Base-by-base conservation (phyloP, 352 stramenopile species). In the Phytophthora melonis region DNA sequence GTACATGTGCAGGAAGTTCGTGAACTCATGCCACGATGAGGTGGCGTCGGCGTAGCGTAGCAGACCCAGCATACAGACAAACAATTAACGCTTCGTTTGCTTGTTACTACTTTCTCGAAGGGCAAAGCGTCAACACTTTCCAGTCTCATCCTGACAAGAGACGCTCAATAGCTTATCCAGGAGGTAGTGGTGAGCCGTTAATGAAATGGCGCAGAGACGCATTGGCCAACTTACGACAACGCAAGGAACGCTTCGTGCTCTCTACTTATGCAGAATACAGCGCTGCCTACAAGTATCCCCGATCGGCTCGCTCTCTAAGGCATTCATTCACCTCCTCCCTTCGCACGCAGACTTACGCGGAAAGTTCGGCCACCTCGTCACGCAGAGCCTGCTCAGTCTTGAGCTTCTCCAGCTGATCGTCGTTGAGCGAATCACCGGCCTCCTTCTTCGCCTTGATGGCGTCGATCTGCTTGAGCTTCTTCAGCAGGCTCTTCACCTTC, bases 381-480 rank as follows among this genome's bases (percentile, higher is more conserved):
- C 81, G 86, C 64, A 96, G 65, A 53, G 82, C 71, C 53, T 83
- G 68, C 66, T 96, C 90, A 36, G 75, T 91, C 36, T 66, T 63
- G 54, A 96, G 82, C 77, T 96, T 96, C 58, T 87, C 82, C 76
- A 90, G 53, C 64, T 96, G 90, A 63, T 96, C 90, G 8, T 87
- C 83, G 75, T 96, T 96, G 23, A 96, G 78, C 34, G 78, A 83
- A 32, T 93, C 86, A n/a, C 90, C 90, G 14, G 66, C 74, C 16
- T 85, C 82, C 52, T 84, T 78, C 78, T 95, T 95, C 11, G 81
- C 82, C 79, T 96, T 96, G 69, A 95, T 86, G 43, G 80, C 68
- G 67, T 94, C 85, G 60, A 96, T 96, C 75, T 96, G 90, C 79
- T 96, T 96, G 58, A 96, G 79, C 72, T 95, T 96, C 78, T 96